These are phyloP conservation scores for Amanita pallidorosea DNA, from an alignment of 768 basidiomycete genomes.

Conservation along the genomic window DNA sequence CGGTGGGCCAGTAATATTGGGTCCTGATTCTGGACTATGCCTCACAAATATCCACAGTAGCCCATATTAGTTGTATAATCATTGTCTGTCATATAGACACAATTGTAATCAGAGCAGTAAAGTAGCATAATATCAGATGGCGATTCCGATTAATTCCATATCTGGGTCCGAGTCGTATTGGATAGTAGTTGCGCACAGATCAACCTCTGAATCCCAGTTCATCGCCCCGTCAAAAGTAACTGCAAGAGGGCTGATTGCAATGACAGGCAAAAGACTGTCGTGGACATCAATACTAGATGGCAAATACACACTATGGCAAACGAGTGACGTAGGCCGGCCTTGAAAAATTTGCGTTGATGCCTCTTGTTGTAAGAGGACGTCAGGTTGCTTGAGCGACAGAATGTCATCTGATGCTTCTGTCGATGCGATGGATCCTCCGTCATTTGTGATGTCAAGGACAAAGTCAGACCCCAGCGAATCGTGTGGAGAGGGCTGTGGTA, in stretches of 20 bases:
- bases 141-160: not conserved
- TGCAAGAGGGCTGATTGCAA: not conserved
- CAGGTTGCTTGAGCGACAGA: not conserved
- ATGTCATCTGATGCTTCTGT: not conserved
- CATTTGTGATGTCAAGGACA: not conserved
- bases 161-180: not conserved
- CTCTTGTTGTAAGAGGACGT: not conserved
- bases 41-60: too few relatives aligned
- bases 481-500: not conserved
- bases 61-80: too few relatives aligned
- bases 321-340: not conserved
- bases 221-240: not conserved
- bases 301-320: not conserved
- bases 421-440: not conserved
- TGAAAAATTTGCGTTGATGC: not conserved
- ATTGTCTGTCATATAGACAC: too few relatives aligned
- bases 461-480: not conserved
- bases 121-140: not conserved
- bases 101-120: too few relatives aligned
- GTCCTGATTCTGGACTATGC: too few relatives aligned
- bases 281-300: not conserved
- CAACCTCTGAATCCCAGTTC: not conserved
- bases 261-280: not conserved
- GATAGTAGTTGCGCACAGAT: not conserved
- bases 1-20: too few relatives aligned